Conservation (phyloP, 371 early-diverging fungal genomes). For the Mucor saturninus region DNA sequence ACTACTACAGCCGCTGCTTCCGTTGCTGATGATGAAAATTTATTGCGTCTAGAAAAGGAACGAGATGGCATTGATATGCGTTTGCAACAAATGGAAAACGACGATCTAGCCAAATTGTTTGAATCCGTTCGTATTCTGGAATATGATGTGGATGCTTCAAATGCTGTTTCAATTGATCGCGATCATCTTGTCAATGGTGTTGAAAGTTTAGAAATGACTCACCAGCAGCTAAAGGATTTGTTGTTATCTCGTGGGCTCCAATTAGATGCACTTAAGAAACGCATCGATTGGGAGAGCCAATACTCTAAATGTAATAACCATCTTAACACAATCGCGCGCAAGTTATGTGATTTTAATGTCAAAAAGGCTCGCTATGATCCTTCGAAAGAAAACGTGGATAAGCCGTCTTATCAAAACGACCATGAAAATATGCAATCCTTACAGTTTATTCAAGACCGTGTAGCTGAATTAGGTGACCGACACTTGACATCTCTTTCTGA, state of each 20-base stretch:
- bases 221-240: slow-evolving; percentile 28
- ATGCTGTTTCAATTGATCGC: slow-evolving; percentile 46
- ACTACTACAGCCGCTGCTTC: neutral
- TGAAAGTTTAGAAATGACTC: slow-evolving; percentile 33
- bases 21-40: slow-evolving; percentile 33
- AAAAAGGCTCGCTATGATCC: slow-evolving; percentile 51
- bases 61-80: slow-evolving; percentile 39
- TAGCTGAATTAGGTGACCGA: slow-evolving; percentile 35
- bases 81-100: slow-evolving; percentile 43
- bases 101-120: slow-evolving; percentile 38
- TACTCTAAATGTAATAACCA: slow-evolving; percentile 44
- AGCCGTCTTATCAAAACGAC: slow-evolving; percentile 40
- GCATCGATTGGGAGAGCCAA: slow-evolving; percentile 44
- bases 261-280: slow-evolving; percentile 39
- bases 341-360: slow-evolving; percentile 47
- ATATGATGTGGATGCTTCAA: slow-evolving; percentile 42
- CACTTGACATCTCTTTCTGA: slow-evolving; percentile 18
- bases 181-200: slow-evolving; percentile 31
- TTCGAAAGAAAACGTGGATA: slow-evolving; percentile 39
- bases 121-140: slow-evolving; percentile 39
- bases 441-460: slow-evolving; percentile 41
- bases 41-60: slow-evolving; percentile 51
- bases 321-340: slow-evolving; percentile 43
- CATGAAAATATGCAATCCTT: slow-evolving; percentile 40
- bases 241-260: slow-evolving; percentile 29